Evolutionary conservation across 2,329 filamentous ascomycete species (phyloP), one percentile per base, ranked within the genome.

Genomic region (Fusarium aywerte): DNA sequence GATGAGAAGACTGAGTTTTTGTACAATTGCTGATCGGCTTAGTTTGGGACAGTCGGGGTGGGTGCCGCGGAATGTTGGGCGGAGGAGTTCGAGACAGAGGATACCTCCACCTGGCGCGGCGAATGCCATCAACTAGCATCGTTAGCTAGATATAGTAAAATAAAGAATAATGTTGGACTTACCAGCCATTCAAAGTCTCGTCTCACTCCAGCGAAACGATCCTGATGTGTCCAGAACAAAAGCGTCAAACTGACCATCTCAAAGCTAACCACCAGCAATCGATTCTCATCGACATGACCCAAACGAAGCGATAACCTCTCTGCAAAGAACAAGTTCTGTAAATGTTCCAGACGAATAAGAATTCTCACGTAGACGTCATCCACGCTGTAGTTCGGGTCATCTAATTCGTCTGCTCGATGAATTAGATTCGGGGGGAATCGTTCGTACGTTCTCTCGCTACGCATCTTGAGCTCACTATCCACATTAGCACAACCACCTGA

Each of bases 291-390:
- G 1, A 74, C 67, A 13, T 79, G 74, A 0, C 79, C 77, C 4
- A 76, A 73, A 18, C 84, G 85, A 21, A 84, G 78, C 10, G 89
- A 75, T 0, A 89, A 79, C 16, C 87, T 79, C 56, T 89, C 84
- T 7, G 88, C 76, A 11, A 89, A 81, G 58, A 90, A 88, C 4
- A 85, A 77, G 36, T 88, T 88, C 39, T 88, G 83, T 1, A 87
- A 74, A 43, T 85, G 81, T 21, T 83, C 80, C 4, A 87, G 77
- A 4, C 79, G 78, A 1, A 85, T 73, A 2, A 87, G 72, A 15
- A 85, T 79, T 3, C 83, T 76, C 7, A 78, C 76, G 50, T 83
- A 84, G 1, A 84, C 61, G 0, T 74, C 70, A 0, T 75, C 64
- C 0, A 77, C 59, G 6, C 76, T 64, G 1, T 75, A 36, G 1